phyloP scores from a whole-genome alignment of 345 rosid genomes.

The Mangifera indica region DNA sequence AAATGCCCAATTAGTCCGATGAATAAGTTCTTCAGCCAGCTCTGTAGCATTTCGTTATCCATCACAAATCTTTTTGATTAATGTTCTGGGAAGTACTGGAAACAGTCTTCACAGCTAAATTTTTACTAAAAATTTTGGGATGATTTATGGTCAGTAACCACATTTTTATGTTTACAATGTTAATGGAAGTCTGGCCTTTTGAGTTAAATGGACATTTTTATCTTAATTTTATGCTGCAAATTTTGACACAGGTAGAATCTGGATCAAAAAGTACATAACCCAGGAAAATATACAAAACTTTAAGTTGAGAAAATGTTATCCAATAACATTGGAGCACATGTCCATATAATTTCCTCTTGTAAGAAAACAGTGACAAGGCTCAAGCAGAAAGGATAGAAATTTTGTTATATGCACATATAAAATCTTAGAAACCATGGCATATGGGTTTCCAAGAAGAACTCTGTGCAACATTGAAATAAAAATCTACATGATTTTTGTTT shows the following conservation, averaged over 20 bases:
- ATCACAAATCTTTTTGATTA: slow-evolving; percentile 15
- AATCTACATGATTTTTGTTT: background rate
- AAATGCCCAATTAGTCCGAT: slow-evolving; percentile 19
- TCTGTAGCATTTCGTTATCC: slow-evolving; percentile 21
- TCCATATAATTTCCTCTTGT: slow-evolving; percentile 19
- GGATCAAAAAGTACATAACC: too few relatives aligned
- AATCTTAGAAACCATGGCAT: slow-evolving; percentile 33
- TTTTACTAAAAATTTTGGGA: too few relatives aligned
- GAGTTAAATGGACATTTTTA: too few relatives aligned
- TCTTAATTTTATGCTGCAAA: too few relatives aligned
- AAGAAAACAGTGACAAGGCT: slow-evolving; percentile 15
- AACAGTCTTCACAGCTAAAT: too few relatives aligned
- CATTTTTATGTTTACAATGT: too few relatives aligned
- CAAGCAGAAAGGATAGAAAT: slow-evolving; percentile 20
- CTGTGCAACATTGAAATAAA: slow-evolving; percentile 18
- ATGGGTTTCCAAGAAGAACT: slow-evolving; percentile 41
- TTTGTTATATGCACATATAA: slow-evolving; percentile 44
- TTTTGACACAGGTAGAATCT: too few relatives aligned
- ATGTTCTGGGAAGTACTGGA: background rate
- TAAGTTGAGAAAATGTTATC: slow-evolving; percentile 26
- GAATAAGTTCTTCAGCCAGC: slow-evolving; percentile 16
- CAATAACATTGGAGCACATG: slow-evolving; percentile 51
- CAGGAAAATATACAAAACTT: too few relatives aligned
- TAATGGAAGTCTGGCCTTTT: too few relatives aligned
- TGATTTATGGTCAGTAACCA: too few relatives aligned